A percentile compares a stretch with the other conserved stretches of the same genome.
These are phyloP conservation scores for Xylaria castorea DNA, from an alignment of 495 filamentous ascomycete genomes.

Conservation along the genomic window DNA sequence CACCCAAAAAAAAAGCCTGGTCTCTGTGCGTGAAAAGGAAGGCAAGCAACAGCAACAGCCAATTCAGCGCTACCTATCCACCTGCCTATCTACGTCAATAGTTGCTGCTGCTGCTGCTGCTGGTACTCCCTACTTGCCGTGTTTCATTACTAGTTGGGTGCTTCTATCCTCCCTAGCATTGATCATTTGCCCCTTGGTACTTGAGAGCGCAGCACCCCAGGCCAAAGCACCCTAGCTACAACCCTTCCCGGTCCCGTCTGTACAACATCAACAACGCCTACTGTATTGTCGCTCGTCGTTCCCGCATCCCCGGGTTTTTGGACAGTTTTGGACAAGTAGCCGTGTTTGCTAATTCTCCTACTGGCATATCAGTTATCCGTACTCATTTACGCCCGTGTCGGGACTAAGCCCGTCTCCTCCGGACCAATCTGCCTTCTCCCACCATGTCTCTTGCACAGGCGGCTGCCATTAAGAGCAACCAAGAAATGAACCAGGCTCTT, in stretches of 20 bases:
- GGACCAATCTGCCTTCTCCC: neutral
- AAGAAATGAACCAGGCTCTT: constrained; percentile 29
- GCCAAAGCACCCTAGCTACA: neutral
- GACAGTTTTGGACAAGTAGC: constrained; percentile 17
- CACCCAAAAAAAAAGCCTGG: neutral
- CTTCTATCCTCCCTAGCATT: neutral
- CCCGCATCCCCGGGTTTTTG: constrained; percentile 4
- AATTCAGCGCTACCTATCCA: neutral
- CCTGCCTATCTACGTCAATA: neutral
- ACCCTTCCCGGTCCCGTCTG: neutral
- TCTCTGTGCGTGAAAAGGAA: neutral
- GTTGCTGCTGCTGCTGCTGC: neutral
- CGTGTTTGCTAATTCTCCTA: constrained; percentile 26
- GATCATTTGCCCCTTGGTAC: neutral
- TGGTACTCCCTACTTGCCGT: neutral
- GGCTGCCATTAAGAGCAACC: constrained; percentile 32
- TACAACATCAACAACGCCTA: constrained; percentile 4
- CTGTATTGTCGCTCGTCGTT: neutral
- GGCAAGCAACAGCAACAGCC: constrained; percentile 11
- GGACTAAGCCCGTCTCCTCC: constrained; percentile 14
- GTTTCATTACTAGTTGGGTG: neutral
- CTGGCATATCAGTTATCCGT: constrained; percentile 21
- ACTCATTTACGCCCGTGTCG: neutral
- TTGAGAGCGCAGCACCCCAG: neutral
- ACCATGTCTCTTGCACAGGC: constrained; percentile 40